Evolutionary conservation across 768 basidiomycete species (phyloP), one percentile per base, ranked within the genome.

Genomic region (Panaeolus papilionaceus): DNA sequence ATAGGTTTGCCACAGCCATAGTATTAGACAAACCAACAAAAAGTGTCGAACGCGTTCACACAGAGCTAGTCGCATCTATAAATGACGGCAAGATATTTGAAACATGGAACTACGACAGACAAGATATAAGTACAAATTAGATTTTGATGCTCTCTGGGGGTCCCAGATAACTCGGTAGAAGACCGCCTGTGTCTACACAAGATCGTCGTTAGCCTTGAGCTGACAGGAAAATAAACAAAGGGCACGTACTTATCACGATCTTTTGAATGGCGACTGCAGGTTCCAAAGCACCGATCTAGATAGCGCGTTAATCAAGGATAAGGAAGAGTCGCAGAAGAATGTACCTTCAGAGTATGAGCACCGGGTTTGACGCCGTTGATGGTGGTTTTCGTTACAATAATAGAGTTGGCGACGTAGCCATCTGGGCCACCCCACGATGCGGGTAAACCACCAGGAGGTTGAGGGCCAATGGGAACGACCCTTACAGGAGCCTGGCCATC

Each of bases 211-310:
- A 42, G 26, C 11, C 44, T 62, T 7, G 23, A 47, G 10, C 23
- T 7, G 38, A 18, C 4, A 33, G 8, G 4, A n/a, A 1, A 65
- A 63, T 68, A 10, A 38, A 16, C 45, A 42, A 38, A n/a, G 58
- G 6, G 38, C 7, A 74, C 77, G 20, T 67, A 88, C 88, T 77
- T 64, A 90, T 87, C 39, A 90, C 82, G 58, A 90, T 84, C 73
- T 87, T 89, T 74, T 90, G 85, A 28, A 89, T 77, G 1, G 88
- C 84, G 12, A 89, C 86, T 3, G 85, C 84, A 5, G 88, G 85
- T 70, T 89, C 87, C 51, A 89, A 82, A 79, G 85, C 84, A 73
- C 80, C 86, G 23, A 89, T 76, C 84, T 84, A 49, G 7, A 26
- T 51, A 7, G 63, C 40, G 37, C 63, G 63, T 47, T 49, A 42